Conservation (phyloP, 805 yeast species). For the Metschnikowia rubicola region DNA sequence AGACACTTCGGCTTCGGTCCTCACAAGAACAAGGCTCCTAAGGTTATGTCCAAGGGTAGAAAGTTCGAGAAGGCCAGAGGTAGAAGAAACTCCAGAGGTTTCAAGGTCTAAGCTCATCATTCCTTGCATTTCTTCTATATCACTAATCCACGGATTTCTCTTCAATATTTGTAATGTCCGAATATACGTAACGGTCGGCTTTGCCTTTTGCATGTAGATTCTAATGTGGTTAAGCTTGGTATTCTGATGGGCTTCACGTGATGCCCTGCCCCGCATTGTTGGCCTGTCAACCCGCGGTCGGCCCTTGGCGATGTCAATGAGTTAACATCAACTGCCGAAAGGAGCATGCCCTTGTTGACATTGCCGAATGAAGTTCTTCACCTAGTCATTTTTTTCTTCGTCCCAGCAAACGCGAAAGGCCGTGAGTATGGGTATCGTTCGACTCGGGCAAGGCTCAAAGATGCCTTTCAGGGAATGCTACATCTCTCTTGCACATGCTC, state of each 20-base stretch:
- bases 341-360: slow-evolving; percentile 4
- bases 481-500: slow-evolving; percentile 25
- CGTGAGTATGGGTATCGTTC: background rate
- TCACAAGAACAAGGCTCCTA: slow-evolving; percentile 99
- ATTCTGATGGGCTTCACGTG: background rate
- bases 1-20: slow-evolving; percentile 99
- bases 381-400: background rate
- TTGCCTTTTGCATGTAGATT: background rate
- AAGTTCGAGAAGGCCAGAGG: slow-evolving; percentile 99
- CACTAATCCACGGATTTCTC: slow-evolving; percentile 6
- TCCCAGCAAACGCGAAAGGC: background rate
- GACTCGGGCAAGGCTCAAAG: background rate
- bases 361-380: slow-evolving; percentile 7
- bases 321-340: too few species aligned
- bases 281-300: too few species aligned
- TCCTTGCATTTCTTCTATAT: slow-evolving; percentile 2
- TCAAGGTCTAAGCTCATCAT: slow-evolving; percentile 82
- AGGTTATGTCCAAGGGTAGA: slow-evolving; percentile 96
- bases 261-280: too few species aligned
- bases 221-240: background rate
- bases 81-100: slow-evolving; percentile 98
- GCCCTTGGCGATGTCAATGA: too few species aligned
- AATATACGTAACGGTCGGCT: slow-evolving; percentile 7
- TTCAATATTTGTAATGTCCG: slow-evolving; percentile 8
- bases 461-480: slow-evolving; percentile 11